A percentile compares a stretch with the other conserved stretches of the same genome.
Evolutionary conservation across 768 basidiomycete genomes (phyloP).

Genomic region (Gelatoporia subvermispora): DNA sequence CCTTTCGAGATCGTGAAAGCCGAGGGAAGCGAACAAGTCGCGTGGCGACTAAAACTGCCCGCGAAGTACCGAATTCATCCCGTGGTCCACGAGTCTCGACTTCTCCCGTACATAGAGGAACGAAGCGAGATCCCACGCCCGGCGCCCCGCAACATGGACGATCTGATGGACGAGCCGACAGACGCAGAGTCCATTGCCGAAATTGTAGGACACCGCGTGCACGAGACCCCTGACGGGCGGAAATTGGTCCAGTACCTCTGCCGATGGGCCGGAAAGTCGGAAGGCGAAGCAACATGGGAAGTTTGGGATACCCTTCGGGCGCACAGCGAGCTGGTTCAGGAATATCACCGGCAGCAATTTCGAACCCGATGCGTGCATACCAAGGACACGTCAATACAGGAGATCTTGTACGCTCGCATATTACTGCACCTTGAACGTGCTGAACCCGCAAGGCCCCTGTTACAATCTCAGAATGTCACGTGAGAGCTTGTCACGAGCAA

Average conservation of each 20-base stretch:
- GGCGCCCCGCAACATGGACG: constrained; percentile 5
- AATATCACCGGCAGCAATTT: constrained; percentile 8
- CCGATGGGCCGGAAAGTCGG: constrained; percentile 22
- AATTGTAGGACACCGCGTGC: too few species aligned
- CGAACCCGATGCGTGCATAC: too few species aligned
- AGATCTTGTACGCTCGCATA: too few species aligned
- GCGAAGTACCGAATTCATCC: constrained; percentile 17
- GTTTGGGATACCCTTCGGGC: constrained; percentile 1
- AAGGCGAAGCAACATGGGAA: constrained; percentile 15
- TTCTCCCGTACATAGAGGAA: constrained; percentile 11
- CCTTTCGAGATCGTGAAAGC: constrained; percentile 23
- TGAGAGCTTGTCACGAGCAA: too few species aligned
- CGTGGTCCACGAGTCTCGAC: constrained; percentile 18
- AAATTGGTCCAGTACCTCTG: constrained; percentile 19
- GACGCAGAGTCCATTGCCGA: constrained; percentile 19
- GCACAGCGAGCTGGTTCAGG: not conserved
- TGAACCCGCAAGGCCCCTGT: too few species aligned
- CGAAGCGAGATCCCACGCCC: constrained; percentile 8
- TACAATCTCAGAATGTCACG: too few species aligned
- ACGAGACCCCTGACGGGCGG: constrained; percentile 5
- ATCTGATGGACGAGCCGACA: constrained; percentile 5
- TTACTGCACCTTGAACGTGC: too few species aligned
- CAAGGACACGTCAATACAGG: too few species aligned
- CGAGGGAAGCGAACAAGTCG: constrained; percentile 11
- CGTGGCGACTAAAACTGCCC: constrained; percentile 23